Percentiles rank a stretch among this genome's conserved stretches.
phyloP scores from a whole-genome alignment of 768 basidiomycete species.

The Cystofilobasidium capitatum region DNA sequence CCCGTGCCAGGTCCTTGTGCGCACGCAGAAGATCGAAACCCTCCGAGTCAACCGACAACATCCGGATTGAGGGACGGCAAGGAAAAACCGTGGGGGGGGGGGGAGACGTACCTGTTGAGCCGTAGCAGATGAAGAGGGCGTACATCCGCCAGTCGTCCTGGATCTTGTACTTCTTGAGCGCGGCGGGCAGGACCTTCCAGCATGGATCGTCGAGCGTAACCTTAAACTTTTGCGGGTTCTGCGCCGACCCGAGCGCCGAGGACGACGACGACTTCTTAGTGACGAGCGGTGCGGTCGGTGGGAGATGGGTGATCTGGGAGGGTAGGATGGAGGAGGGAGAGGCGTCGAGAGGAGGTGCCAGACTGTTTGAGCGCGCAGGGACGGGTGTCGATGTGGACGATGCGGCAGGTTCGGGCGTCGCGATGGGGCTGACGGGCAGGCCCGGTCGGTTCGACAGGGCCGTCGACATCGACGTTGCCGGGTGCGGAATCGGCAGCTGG shows the following conservation, averaged over 20 bases:
- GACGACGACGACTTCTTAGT: neutral
- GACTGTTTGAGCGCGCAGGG: neutral
- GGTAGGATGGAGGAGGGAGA: neutral
- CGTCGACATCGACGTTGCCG: neutral
- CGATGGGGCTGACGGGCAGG: neutral
- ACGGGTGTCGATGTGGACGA: neutral
- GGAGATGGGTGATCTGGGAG: neutral
- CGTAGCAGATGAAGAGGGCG: conserved; percentile 99
- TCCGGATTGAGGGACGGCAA: too few relatives aligned
- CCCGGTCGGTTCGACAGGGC: neutral
- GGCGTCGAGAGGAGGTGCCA: neutral
- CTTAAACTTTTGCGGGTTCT: conserved; percentile 61
- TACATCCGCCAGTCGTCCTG: conserved; percentile 99
- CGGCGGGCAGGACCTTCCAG: conserved; percentile 96
- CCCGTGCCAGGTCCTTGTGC: conserved; percentile 16
- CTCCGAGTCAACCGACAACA: too few relatives aligned
- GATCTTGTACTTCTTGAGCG: conserved; percentile 96
- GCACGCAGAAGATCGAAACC: too few relatives aligned
- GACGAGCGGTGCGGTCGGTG: neutral
- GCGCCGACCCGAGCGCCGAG: conserved; percentile 24
- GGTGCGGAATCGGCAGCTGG: neutral
- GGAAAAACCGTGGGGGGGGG: neutral
- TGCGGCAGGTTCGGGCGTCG: neutral
- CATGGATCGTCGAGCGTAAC: conserved; percentile 96
- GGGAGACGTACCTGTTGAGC: conserved; percentile 59